phyloP scores from a whole-genome alignment of 768 basidiomycete species.

The Leccinum fibrillosum region DNA sequence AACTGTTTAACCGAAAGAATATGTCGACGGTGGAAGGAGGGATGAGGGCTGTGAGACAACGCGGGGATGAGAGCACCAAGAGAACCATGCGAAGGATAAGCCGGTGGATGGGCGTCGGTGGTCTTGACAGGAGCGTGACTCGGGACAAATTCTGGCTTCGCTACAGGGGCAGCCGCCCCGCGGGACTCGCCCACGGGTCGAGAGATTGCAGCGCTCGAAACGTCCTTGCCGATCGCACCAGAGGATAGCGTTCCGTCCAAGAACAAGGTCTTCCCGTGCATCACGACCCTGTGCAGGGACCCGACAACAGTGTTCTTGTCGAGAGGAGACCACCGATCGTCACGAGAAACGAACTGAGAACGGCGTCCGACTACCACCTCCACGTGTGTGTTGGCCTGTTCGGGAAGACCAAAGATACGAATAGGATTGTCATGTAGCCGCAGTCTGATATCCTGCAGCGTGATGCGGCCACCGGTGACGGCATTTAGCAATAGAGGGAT shows the following conservation, averaged over 20 bases:
- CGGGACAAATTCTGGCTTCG: constrained; percentile 28
- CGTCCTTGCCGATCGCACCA: constrained; percentile 62
- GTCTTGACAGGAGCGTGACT: constrained; percentile 33
- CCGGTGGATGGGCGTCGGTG: constrained; percentile 22
- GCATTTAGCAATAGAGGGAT: constrained; percentile 87
- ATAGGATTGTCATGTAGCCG: constrained; percentile 91
- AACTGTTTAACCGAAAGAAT: constrained; percentile 96
- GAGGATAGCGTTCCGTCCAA: constrained; percentile 77
- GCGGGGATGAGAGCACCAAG: constrained; percentile 16
- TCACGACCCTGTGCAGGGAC: constrained; percentile 83
- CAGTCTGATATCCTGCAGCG: constrained; percentile 76
- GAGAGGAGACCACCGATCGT: constrained; percentile 80
- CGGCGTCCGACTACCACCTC: constrained; percentile 89
- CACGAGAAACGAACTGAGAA: constrained; percentile 48
- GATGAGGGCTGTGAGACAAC: constrained; percentile 48
- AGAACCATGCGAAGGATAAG: constrained; percentile 6
- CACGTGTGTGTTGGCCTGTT: constrained; percentile 81
- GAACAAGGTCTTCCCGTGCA: constrained; percentile 86
- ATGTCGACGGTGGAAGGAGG: constrained; percentile 89
- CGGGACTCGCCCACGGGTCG: constrained; percentile 36
- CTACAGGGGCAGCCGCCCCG: constrained; percentile 13
- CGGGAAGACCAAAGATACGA: constrained; percentile 86
- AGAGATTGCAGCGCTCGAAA: constrained; percentile 58
- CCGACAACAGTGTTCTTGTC: constrained; percentile 61
- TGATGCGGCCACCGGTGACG: constrained; percentile 73